These are phyloP conservation scores for Aureobasidium lini DNA, from an alignment of 2,329 filamentous ascomycete species.

Conservation along the genomic window DNA sequence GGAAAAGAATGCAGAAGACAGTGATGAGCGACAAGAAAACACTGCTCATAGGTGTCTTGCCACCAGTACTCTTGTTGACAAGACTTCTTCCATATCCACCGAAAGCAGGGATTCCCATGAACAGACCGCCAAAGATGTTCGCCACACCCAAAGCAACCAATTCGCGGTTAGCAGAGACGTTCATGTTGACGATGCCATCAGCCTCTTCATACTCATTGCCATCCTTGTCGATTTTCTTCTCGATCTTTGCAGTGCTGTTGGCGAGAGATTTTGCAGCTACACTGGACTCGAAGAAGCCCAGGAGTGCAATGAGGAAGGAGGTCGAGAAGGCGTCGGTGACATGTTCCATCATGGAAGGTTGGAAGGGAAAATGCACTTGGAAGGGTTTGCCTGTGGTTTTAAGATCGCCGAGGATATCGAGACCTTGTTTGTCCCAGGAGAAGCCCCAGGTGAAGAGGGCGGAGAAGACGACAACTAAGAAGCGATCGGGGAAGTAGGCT, in stretches of 20 bases:
- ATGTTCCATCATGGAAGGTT: slow-evolving; percentile 66
- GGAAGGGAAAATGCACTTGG: slow-evolving; percentile 79
- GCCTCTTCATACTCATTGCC: slow-evolving; percentile 26
- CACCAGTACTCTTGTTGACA: slow-evolving; percentile 86
- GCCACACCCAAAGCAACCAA: slow-evolving; percentile 85
- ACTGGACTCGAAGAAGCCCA: slow-evolving; percentile 98
- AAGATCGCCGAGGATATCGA: slow-evolving; percentile 77
- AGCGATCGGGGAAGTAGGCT: slow-evolving; percentile 86
- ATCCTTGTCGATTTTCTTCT: slow-evolving; percentile 40
- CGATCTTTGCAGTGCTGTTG: slow-evolving; percentile 42
- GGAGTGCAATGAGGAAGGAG: slow-evolving; percentile 82
- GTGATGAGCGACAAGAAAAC: slow-evolving; percentile 79
- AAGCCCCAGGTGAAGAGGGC: slow-evolving; percentile 71
- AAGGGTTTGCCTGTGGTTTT: slow-evolving; percentile 68
- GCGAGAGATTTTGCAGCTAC: slow-evolving; percentile 90
- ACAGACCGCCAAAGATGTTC: slow-evolving; percentile 85
- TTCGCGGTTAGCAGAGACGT: slow-evolving; percentile 84
- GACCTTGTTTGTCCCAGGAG: slow-evolving; percentile 69
- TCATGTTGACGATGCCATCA: slow-evolving; percentile 64
- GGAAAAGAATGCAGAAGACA: slow-evolving; percentile 68
- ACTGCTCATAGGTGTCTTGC: slow-evolving; percentile 87
- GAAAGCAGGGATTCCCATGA: slow-evolving; percentile 88
- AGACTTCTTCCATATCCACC: slow-evolving; percentile 95
- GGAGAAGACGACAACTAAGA: slow-evolving; percentile 78
- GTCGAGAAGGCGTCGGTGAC: slow-evolving; percentile 83